A percentile compares a stretch with the other conserved stretches of the same genome.
These are phyloP conservation scores for Glycine tomentella DNA, from an alignment of 306 rosid species.

Conservation along the genomic window DNA sequence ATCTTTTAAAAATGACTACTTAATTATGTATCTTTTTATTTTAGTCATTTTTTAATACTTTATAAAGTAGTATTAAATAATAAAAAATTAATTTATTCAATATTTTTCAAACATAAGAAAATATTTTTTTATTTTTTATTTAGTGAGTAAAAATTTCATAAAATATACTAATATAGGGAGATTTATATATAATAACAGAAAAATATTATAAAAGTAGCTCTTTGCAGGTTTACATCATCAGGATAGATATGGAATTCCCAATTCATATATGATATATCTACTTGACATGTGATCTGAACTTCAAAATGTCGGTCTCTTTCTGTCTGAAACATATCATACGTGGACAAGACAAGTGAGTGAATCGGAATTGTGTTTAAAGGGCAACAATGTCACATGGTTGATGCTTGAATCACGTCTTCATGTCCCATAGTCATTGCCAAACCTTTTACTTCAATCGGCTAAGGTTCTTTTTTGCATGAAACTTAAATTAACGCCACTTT, in stretches of 20 bases:
- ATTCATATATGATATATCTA: constrained; percentile 7
- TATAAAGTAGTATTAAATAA: neutral
- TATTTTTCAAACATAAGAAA: neutral
- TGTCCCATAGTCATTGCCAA: constrained; percentile 40
- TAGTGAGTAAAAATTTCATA: neutral
- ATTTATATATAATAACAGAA: neutral
- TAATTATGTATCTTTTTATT: neutral
- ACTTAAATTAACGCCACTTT: constrained; percentile 4
- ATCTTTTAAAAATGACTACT: neutral
- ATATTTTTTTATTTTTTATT: neutral
- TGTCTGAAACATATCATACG: constrained; percentile 40
- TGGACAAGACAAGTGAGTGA: constrained; percentile 23
- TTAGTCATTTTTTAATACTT: neutral
- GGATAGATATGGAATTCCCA: no score
- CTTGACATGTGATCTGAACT: neutral
- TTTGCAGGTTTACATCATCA: neutral
- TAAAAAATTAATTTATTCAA: neutral
- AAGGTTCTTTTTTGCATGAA: neutral
- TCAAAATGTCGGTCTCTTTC: constrained; percentile 39
- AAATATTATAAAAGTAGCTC: neutral
- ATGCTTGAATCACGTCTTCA: constrained; percentile 25
- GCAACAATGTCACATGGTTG: constrained; percentile 47
- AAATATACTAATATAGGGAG: neutral
- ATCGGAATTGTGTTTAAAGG: constrained; percentile 15
- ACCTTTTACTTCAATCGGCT: neutral